Base-by-base conservation (phyloP, 345 rosid species). In the Pistacia vera region DNA sequence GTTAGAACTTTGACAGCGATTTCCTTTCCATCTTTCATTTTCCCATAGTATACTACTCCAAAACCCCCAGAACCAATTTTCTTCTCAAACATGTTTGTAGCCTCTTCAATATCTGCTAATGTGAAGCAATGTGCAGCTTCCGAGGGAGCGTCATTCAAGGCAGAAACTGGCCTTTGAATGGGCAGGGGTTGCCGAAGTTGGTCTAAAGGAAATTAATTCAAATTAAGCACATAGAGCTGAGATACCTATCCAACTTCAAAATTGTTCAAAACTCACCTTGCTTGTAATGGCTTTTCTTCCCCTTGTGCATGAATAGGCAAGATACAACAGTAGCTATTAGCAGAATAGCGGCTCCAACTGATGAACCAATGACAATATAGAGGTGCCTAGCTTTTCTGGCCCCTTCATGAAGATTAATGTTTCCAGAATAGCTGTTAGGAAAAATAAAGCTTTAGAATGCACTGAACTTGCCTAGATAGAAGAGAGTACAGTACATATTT, bases 31-130 rank as follows among this genome's bases (percentile, higher is more conserved):
- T 94, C 97, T 65, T 81, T 86, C 82, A 91, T 60, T 88, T 84
- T 86, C 77, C 99, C 99, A 35, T 97, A 92, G 84, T 82, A 92
- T 6, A 97, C 98, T 6, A 90, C 88, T 71, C 99, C 99, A 81
- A 97, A 97, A 74, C 99, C 99, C 72, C 99, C 98, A 0, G 99
- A 94, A 28, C 98, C 99, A 60, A 97, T 89, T 85, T 90, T 97
- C 89, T 81, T 91, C 89, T 90, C 98, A 17, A 94, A 83, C 2
- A 77, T 83, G 12, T 75, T 89, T 3, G 99, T 97, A 64, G 97
- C 96, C 67, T 89, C 94, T 81, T 91, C 88, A 8, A 97, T 91
- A 83, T 97, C 98, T 55, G 83, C 22, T 28, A 83, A 77, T 72
- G 91, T 81, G 85, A 97, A 97, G 88, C 94, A 92, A 80, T 90